Base-by-base conservation (phyloP, 108 stramenopile species). In the Stephanodiscus triporus region DNA sequence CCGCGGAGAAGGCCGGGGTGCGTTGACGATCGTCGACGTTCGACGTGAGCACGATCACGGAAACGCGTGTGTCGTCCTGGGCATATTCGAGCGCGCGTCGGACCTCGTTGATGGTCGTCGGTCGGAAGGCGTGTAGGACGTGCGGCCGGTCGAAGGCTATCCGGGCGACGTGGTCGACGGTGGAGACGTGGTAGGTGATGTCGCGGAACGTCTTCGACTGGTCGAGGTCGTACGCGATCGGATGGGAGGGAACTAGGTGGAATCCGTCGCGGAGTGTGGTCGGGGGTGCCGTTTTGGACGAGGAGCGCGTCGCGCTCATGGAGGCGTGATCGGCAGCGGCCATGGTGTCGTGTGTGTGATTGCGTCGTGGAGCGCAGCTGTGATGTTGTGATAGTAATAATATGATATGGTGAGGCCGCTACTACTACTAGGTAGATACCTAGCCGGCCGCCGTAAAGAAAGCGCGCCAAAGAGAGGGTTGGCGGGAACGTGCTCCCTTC, bases 1-100 rank as follows among this genome's bases (percentile, higher is more conserved):
- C 97, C 4, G 93, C 94, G 76, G 95, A 98, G 84, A 98, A 98
- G 43, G 94, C 90, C 20, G 94, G 90, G 10, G 94, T 95, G 19
- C 74, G 83, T 87, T 66, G 23, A 77, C 70, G 10, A 56, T n/a
- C n/a, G n/a, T n/a, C 38, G 9, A 85, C 81, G 40, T 87, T 85
- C n/a, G 86, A 85, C 0, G 91, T 84, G 2, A 98, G 78, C 9
- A 98, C 37, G 42, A 98, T 94, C 26, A 91, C 92, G 20, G 82
- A 88, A 13, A 98, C 77, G 0, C 82, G 75, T 2, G 81, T 61
- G 83, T 95, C 95, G 29, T 96, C 95, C 72, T 89, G 85, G n/a
- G 95, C 94, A 9, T 84, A 26, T 54, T 92, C 91, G 61, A 97
- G 56, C 11, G 95, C 95, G 11, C 67, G 59, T 45, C 94, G 90